Evolutionary conservation across 2,329 filamentous ascomycete species (phyloP).

Genomic region (Stenocarpella maydis): DNA sequence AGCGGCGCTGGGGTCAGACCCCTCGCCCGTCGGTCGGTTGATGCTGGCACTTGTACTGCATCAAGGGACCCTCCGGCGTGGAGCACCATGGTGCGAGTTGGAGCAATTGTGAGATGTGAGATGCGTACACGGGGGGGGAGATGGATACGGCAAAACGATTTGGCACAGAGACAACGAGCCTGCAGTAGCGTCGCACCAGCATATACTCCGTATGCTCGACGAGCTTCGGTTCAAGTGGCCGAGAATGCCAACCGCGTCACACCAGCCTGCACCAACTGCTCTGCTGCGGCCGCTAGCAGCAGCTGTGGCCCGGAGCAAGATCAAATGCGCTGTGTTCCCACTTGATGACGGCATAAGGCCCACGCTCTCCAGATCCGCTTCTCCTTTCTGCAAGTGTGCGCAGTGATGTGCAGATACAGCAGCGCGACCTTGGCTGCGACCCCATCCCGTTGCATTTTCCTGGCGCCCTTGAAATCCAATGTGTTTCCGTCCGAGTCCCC

Average conservation of each 20-base stretch:
- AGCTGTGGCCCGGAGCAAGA: slow-evolving; percentile 27
- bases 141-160: slow-evolving; percentile 23
- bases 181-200: slow-evolving; percentile 28
- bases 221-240: slow-evolving; percentile 32
- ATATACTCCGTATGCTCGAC: slow-evolving; percentile 15
- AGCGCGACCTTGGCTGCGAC: slow-evolving; percentile 10
- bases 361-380: slow-evolving; percentile 22
- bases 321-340: slow-evolving; percentile 18
- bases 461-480: slow-evolving; percentile 3
- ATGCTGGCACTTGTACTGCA: slow-evolving; percentile 29
- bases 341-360: slow-evolving; percentile 26
- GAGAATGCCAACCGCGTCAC: slow-evolving; percentile 30
- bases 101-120: slow-evolving; percentile 20
- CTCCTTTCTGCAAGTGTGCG: slow-evolving; percentile 27
- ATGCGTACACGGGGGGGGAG: slow-evolving; percentile 29
- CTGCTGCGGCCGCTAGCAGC: slow-evolving; percentile 28
- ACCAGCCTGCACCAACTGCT: slow-evolving; percentile 3
- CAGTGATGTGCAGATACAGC: slow-evolving; percentile 13
- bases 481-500: too few species aligned
- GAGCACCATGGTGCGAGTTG: slow-evolving; percentile 12
- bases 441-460: slow-evolving; percentile 5
- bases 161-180: slow-evolving; percentile 10
- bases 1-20: slow-evolving; percentile 27
- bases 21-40: not conserved
- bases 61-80: slow-evolving; percentile 28